phyloP scores from a whole-genome alignment of 352 stramenopile genomes.

The Phytophthora melonis region DNA sequence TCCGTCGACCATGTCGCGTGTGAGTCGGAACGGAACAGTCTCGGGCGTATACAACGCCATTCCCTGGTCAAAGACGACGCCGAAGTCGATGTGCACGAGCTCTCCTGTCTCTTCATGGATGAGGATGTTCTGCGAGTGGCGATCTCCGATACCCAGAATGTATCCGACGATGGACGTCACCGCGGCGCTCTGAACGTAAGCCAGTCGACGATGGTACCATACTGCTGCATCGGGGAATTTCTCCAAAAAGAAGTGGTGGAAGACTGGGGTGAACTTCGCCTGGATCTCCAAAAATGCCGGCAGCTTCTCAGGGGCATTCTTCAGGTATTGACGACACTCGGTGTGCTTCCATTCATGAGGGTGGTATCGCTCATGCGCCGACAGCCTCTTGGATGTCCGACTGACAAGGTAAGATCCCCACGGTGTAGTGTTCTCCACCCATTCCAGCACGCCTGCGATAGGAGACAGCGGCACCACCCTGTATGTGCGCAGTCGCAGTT shows the following conservation, averaged over 20 bases:
- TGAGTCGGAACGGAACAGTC: conserved; percentile 99
- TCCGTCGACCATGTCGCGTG: conserved; percentile 98
- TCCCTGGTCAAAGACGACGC: conserved; percentile 99
- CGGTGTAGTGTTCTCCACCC: conserved; percentile 96
- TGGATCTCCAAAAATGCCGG: conserved; percentile 92
- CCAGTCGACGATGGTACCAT: conserved; percentile 94
- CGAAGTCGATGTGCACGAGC: conserved; percentile 99
- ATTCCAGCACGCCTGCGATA: conserved; percentile 97
- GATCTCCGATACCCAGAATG: conserved; percentile 98
- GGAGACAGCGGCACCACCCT: conserved; percentile 93
- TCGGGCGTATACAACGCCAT: conserved; percentile 96
- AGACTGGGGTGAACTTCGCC: conserved; percentile 96
- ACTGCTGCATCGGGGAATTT: conserved; percentile 94
- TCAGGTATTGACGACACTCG: conserved; percentile 83
- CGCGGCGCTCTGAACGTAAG: conserved; percentile 96
- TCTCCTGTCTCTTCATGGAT: conserved; percentile 97
- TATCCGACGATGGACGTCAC: conserved; percentile 98
- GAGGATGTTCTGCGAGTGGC: conserved; percentile 99
- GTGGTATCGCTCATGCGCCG: conserved; percentile 95
- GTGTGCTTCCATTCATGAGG: conserved; percentile 93
- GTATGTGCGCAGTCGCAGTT: conserved; percentile 96
- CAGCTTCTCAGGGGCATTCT: conserved; percentile 82
- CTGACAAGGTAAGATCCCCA: conserved; percentile 94
- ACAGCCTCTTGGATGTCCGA: conserved; percentile 55
- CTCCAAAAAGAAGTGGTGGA: conserved; percentile 98